A percentile compares a stretch with the other conserved stretches of the same genome.
Conservation (phyloP, 768 basidiomycete species). For the Lactifluus hygrophoroides region DNA sequence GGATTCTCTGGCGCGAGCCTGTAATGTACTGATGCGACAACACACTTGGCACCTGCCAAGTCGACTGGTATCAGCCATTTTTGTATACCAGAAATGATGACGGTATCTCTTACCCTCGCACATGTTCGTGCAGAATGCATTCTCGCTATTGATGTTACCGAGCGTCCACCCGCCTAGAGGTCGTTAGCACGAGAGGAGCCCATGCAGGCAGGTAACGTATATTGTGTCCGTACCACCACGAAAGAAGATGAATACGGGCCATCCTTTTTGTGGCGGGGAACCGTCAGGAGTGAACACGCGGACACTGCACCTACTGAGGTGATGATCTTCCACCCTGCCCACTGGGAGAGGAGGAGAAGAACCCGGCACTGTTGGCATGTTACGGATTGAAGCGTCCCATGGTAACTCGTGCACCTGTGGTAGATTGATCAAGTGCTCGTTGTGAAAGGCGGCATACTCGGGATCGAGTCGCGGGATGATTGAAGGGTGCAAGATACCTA, state of each 20-base stretch:
- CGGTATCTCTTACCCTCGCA: constrained; percentile 37
- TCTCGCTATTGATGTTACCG: constrained; percentile 52
- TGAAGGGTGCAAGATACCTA: constrained; percentile 55
- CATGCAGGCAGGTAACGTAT: background rate
- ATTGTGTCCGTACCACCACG: constrained; percentile 48
- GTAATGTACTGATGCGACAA: constrained; percentile 62
- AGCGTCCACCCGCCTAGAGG: constrained; percentile 66
- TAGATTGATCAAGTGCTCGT: constrained; percentile 37
- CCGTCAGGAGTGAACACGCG: constrained; percentile 60
- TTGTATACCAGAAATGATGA: background rate
- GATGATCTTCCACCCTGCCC: constrained; percentile 44
- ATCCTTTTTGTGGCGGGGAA: constrained; percentile 41
- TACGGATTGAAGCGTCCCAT: constrained; percentile 53
- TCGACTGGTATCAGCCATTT: background rate
- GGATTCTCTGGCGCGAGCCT: constrained; percentile 62
- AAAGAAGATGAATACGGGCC: constrained; percentile 68
- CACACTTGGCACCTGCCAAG: constrained; percentile 44
- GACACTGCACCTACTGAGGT: constrained; percentile 43
- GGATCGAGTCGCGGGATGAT: constrained; percentile 51
- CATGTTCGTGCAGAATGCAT: constrained; percentile 54
- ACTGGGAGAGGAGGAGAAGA: constrained; percentile 48
- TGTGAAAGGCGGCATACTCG: constrained; percentile 59
- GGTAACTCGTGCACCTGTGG: constrained; percentile 47
- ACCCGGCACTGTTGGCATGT: constrained; percentile 45
- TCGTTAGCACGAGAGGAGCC: background rate